These are phyloP conservation scores for Penicillium sp. DNA, from an alignment of 2,329 filamentous ascomycete species.

Conservation along the genomic window DNA sequence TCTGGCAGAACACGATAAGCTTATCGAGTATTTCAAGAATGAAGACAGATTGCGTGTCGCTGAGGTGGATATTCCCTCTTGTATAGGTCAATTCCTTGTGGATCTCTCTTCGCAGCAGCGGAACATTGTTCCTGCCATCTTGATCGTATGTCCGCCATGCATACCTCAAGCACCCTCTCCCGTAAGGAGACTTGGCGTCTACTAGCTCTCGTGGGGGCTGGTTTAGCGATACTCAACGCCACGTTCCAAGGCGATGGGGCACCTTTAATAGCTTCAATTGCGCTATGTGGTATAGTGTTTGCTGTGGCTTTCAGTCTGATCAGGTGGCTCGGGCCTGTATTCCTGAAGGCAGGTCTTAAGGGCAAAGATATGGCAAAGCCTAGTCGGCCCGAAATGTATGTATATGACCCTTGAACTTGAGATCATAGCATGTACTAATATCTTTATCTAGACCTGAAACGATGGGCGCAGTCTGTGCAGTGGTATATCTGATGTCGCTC, in stretches of 20 bases:
- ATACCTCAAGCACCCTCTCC: conserved; percentile 42
- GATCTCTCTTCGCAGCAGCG: conserved; percentile 2
- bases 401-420: conserved; percentile 1
- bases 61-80: background rate
- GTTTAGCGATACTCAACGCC: conserved; percentile 69
- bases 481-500: conserved; percentile 84
- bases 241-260: conserved; percentile 83
- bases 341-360: conserved; percentile 83
- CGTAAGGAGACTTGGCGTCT: conserved; percentile 57
- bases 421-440: conserved; percentile 5
- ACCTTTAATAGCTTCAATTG: conserved; percentile 81
- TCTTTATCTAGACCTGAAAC: conserved; percentile 68
- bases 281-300: conserved; percentile 83
- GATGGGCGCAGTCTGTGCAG: conserved; percentile 90
- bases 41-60: conserved; percentile 34
- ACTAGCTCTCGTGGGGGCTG: conserved; percentile 64
- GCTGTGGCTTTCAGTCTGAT: conserved; percentile 79
- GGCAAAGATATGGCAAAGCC: conserved; percentile 84
- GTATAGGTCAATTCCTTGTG: conserved; percentile 1
- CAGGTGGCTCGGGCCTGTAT: conserved; percentile 86
- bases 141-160: conserved; percentile 30
- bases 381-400: conserved; percentile 70
- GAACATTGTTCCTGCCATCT: background rate
- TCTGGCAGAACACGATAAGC: conserved; percentile 22
- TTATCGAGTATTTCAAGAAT: conserved; percentile 17